phyloP scores from a whole-genome alignment of 2,329 filamentous ascomycete species.

The Colletotrichum simmondsii region DNA sequence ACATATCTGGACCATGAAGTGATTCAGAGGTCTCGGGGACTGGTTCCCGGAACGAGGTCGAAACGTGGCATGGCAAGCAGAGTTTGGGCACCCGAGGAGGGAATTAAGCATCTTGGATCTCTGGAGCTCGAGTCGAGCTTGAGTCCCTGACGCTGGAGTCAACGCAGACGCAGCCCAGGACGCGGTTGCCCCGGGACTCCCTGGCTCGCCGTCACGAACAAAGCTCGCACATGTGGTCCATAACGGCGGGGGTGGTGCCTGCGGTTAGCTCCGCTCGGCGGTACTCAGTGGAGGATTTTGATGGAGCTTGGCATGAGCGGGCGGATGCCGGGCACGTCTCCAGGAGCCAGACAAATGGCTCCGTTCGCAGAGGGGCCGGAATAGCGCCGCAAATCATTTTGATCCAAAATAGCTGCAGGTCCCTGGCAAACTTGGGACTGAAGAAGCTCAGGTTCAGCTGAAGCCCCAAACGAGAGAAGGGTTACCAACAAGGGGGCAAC shows the following conservation, averaged over 20 bases:
- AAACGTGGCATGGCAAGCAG: constrained; percentile 17
- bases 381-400: constrained; percentile 25
- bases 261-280: constrained; percentile 30
- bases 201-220: constrained; percentile 1
- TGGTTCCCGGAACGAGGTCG: neutral
- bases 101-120: neutral
- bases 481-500: neutral
- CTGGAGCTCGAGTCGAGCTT: neutral
- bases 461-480: neutral
- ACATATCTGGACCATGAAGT: neutral
- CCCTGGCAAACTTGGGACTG: constrained; percentile 2
- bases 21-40: neutral
- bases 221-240: constrained; percentile 16
- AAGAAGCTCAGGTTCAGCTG: neutral
- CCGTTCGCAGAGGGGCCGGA: constrained; percentile 31
- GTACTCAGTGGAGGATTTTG: constrained; percentile 18
- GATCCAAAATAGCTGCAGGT: constrained; percentile 25
- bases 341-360: constrained; percentile 21
- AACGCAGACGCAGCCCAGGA: neutral
- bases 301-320: constrained; percentile 24
- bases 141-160: neutral
- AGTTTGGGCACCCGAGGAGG: neutral
- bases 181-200: neutral
- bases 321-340: constrained; percentile 21
- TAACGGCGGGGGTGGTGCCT: constrained; percentile 26